These are phyloP conservation scores for Teunomyces stri DNA, from an alignment of 805 yeast species.

Conservation along the genomic window DNA sequence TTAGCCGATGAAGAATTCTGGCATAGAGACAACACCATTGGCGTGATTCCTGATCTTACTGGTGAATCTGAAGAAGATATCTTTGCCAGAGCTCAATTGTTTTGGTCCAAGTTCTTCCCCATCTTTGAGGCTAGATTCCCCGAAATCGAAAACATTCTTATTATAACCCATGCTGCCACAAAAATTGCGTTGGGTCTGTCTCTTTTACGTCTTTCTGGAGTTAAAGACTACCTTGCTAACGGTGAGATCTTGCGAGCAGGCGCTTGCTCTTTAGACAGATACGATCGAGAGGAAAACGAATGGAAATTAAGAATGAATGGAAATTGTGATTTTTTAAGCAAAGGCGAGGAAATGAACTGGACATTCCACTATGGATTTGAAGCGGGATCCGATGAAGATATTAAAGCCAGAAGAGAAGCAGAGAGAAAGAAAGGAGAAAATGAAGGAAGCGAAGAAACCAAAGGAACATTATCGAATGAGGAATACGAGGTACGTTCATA, in stretches of 20 bases:
- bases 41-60: slow-evolving; percentile 53
- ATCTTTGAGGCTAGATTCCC: slow-evolving; percentile 58
- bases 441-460: slow-evolving; percentile 12
- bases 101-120: slow-evolving; percentile 58
- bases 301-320: slow-evolving; percentile 77
- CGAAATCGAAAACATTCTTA: slow-evolving; percentile 55
- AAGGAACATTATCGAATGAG: slow-evolving; percentile 13
- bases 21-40: slow-evolving; percentile 51
- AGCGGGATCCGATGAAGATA: slow-evolving; percentile 89
- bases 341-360: slow-evolving; percentile 96
- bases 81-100: slow-evolving; percentile 54
- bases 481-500: slow-evolving; percentile 27
- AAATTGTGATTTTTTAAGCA: slow-evolving; percentile 60
- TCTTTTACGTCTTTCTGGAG: slow-evolving; percentile 51
- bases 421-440: slow-evolving; percentile 34
- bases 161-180: slow-evolving; percentile 93
- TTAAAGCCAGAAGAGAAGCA: slow-evolving; percentile 37
- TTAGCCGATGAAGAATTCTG: slow-evolving; percentile 33
- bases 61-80: slow-evolving; percentile 82
- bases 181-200: slow-evolving; percentile 86
- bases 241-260: slow-evolving; percentile 60
- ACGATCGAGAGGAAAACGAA: slow-evolving; percentile 25
- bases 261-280: slow-evolving; percentile 79
- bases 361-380: slow-evolving; percentile 71
- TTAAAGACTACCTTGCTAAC: slow-evolving; percentile 51